These are phyloP conservation scores for Tolypocladium guangdongense DNA, from an alignment of 2,329 filamentous ascomycete species.

Conservation along the genomic window DNA sequence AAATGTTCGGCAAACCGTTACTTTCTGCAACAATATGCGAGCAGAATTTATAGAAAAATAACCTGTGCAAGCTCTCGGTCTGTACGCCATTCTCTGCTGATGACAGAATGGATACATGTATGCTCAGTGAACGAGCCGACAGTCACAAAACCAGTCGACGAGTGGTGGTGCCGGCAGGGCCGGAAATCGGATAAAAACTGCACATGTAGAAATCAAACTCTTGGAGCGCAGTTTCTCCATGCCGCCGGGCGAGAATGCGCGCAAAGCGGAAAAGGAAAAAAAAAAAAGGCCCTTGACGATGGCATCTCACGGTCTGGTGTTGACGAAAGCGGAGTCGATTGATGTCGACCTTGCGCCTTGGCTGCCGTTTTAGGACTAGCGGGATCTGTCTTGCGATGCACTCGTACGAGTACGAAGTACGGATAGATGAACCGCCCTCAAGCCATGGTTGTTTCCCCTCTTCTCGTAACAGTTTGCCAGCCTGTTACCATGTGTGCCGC, in stretches of 20 bases:
- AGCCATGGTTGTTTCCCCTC: not conserved
- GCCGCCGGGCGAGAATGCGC: too few relatives aligned
- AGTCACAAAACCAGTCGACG: not conserved
- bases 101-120: not conserved
- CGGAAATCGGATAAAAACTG: not conserved
- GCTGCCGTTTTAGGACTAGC: constrained; percentile 20
- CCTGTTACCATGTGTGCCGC: constrained; percentile 2
- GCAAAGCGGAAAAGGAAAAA: not conserved
- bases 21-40: too few relatives aligned
- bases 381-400: too few relatives aligned
- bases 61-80: not conserved
- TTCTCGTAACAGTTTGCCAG: not conserved
- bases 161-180: not conserved
- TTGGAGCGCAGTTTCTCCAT: not conserved
- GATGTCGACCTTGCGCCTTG: constrained; percentile 14
- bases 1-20: too few relatives aligned
- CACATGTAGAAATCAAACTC: not conserved
- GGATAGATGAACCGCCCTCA: not conserved
- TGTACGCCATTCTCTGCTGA: not conserved
- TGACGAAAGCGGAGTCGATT: too few relatives aligned
- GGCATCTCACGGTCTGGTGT: not conserved
- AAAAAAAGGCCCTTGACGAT: not conserved
- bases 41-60: not conserved
- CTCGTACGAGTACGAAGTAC: too few relatives aligned
- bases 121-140: not conserved